Evolutionary conservation across 257 asterid species (phyloP), one percentile per base, ranked within the genome.

Genomic region (Primulina tabacum): DNA sequence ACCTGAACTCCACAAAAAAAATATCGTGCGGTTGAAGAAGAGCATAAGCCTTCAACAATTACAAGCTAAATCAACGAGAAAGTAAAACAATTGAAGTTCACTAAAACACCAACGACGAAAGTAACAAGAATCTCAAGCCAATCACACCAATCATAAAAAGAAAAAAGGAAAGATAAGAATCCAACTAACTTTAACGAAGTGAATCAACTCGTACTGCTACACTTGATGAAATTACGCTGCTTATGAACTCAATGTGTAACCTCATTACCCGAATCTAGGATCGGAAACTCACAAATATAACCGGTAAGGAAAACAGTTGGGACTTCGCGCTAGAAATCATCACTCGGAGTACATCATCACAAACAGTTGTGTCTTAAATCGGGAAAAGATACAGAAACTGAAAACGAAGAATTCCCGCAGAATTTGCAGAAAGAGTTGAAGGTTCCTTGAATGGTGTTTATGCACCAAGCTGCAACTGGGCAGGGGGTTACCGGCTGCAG

Each of bases 391-490:
- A 52, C 28, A 69, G 37, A 50, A 21, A 71, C 72, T 38, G 33
- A 50, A 47, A 77, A 60, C 29, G 50, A 34, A 34, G 50, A 67
- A 74, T 76, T 68, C 65, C 56, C 57, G 72, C 65, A 26, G 72
- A 74, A 65, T 53, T 70, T 74, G 77, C 57, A 0, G 57, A 50
- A 32, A 47, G 37, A 64, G 14, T 14, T 33, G 29, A 35, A 60
- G 59, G 66, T 40, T 64, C 62, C 63, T 79, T 16, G 80, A 73
- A 73, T 69, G 83, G 82, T 68, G 77, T 59, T 73, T 83, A 84
- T 86, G 83, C 81, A 86, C 73, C 83, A 75, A 82, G 90, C 88
- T 92, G 88, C 84, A 82, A 81, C 80, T 62, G 76, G 61, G 69
- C 67, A 70, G 60, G 77, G 69, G 40, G 72, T 78, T 57, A 86